Evolutionary conservation across 371 early-diverging fungal species (phyloP).

Genomic region (Ordospora colligata): DNA sequence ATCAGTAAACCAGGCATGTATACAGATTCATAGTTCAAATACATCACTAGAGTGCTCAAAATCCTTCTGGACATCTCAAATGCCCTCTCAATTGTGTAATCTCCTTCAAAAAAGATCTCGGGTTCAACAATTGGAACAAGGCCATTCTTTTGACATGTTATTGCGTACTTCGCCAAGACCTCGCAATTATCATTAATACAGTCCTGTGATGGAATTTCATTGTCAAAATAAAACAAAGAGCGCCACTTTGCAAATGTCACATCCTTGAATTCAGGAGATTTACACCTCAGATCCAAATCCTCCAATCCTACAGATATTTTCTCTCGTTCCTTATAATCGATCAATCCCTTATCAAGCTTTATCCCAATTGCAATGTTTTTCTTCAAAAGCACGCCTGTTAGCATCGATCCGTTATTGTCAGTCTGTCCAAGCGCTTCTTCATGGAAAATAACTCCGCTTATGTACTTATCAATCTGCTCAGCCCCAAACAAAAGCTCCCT

Average conservation of each 20-base stretch:
- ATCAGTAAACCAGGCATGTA: slow-evolving; percentile 65
- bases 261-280: slow-evolving; percentile 61
- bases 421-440: slow-evolving; percentile 66
- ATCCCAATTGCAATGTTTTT: slow-evolving; percentile 64
- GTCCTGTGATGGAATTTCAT: slow-evolving; percentile 60
- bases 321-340: slow-evolving; percentile 62
- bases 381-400: slow-evolving; percentile 62
- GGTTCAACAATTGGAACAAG: slow-evolving; percentile 68
- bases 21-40: slow-evolving; percentile 63
- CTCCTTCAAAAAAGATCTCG: slow-evolving; percentile 66
- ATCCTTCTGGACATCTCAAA: slow-evolving; percentile 62
- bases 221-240: slow-evolving; percentile 63
- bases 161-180: slow-evolving; percentile 65
- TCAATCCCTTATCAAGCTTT: slow-evolving; percentile 65
- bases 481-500: slow-evolving; percentile 66
- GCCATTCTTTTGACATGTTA: slow-evolving; percentile 64
- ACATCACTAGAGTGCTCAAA: slow-evolving; percentile 63
- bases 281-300: slow-evolving; percentile 63
- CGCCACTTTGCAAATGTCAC: slow-evolving; percentile 69
- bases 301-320: slow-evolving; percentile 66
- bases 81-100: slow-evolving; percentile 63
- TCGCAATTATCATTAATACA: slow-evolving; percentile 65
- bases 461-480: slow-evolving; percentile 60
- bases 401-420: slow-evolving; percentile 61
- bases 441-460: slow-evolving; percentile 66